Conservation (phyloP, 2,329 filamentous ascomycete genomes). For the Ophiostoma ips region DNA sequence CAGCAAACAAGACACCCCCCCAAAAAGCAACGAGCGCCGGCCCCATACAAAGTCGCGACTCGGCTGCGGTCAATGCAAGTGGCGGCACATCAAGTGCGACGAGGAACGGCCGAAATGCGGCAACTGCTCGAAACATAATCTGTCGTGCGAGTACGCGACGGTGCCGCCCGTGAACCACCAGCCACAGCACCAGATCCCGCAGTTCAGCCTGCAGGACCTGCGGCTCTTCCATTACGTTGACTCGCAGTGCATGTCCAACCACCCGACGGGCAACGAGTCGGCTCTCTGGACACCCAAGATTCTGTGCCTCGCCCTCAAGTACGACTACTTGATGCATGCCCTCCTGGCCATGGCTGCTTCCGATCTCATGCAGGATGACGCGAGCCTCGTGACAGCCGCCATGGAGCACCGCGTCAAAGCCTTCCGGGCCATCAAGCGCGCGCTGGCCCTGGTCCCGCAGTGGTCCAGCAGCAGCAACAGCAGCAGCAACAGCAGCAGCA, state of each 20-base stretch:
- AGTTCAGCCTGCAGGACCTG: constrained; percentile 51
- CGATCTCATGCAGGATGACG: constrained; percentile 40
- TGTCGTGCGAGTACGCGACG: constrained; percentile 49
- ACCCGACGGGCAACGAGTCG: constrained; percentile 50
- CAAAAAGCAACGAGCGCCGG: constrained; percentile 35
- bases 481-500: not conserved
- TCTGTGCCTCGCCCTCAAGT: constrained; percentile 54
- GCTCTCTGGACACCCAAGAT: constrained; percentile 56
- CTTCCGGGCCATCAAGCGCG: constrained; percentile 46
- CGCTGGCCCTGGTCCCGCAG: constrained; percentile 30
- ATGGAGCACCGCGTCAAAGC: constrained; percentile 53
- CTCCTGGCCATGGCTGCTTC: constrained; percentile 55
- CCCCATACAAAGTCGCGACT: constrained; percentile 53
- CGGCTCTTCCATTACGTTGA: constrained; percentile 56
- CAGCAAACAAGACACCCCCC: constrained; percentile 4
- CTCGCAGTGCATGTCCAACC: constrained; percentile 45
- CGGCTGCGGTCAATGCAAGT: constrained; percentile 55
- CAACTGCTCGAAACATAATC: constrained; percentile 47
- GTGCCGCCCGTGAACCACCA: constrained; percentile 36
- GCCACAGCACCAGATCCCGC: constrained; percentile 42
- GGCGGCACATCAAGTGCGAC: constrained; percentile 54
- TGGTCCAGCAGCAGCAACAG: constrained; percentile 1
- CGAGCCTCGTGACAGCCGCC: constrained; percentile 39
- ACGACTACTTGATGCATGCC: constrained; percentile 57
- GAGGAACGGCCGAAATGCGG: constrained; percentile 49